Evolutionary conservation across 108 stramenopile genomes (phyloP).

Genomic region (Aurantiochytrium sp.): DNA sequence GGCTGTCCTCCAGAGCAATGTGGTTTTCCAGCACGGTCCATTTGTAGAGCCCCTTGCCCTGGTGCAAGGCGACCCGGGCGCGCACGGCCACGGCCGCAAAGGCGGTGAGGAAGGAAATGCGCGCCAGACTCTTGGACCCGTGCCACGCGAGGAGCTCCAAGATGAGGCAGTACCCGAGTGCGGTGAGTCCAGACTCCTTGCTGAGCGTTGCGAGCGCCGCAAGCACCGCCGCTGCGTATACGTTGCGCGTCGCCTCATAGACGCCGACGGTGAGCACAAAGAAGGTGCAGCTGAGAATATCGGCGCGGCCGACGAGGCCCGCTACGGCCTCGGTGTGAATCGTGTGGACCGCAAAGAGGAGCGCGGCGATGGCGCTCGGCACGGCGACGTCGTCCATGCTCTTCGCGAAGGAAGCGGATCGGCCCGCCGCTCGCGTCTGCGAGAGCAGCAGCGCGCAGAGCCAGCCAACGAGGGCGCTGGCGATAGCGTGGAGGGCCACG

Average conservation of each 20-base stretch:
- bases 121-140: background rate
- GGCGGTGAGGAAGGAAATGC: background rate
- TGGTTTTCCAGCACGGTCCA: slow-evolving; percentile 36
- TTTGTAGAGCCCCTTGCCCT: background rate
- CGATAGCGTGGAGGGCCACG: background rate
- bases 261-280: background rate
- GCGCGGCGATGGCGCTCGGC: background rate
- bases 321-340: slow-evolving; percentile 37
- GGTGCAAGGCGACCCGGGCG: background rate
- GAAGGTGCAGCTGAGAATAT: background rate
- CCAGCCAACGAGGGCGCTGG: background rate
- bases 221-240: background rate
- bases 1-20: background rate
- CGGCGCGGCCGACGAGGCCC: slow-evolving; percentile 31
- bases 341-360: slow-evolving; percentile 33
- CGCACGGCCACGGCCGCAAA: background rate
- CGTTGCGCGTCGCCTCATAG: background rate
- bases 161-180: background rate
- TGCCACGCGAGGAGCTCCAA: background rate
- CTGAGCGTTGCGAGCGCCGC: background rate
- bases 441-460: background rate
- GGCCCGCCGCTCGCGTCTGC: background rate
- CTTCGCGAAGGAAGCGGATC: too few species aligned
- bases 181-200: slow-evolving; percentile 33
- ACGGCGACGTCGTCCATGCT: background rate